Evolutionary conservation across 116 monocot genomes (phyloP).

Genomic region (Iris pallida): DNA sequence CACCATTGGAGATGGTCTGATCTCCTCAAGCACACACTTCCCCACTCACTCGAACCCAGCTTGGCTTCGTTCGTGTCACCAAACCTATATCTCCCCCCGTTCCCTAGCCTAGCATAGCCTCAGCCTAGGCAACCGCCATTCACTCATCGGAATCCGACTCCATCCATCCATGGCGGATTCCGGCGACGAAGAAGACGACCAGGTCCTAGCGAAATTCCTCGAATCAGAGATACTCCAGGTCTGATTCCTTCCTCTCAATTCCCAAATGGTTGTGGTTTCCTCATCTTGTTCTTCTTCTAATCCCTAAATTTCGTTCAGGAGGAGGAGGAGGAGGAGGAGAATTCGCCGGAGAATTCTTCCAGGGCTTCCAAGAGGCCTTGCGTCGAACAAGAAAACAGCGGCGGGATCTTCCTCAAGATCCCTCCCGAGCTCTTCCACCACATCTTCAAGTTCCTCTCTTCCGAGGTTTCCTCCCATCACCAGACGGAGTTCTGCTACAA

Average conservation of each 20-base stretch:
- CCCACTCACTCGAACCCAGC: background rate
- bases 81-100: background rate
- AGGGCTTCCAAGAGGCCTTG: constrained; percentile 34
- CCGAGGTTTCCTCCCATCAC: constrained; percentile 50
- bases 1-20: too few species aligned
- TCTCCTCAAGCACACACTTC: background rate
- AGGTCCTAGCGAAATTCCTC: constrained; percentile 59
- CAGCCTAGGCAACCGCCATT: background rate
- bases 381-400: constrained; percentile 21
- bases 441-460: constrained; percentile 94
- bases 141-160: background rate
- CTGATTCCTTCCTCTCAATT: constrained; percentile 5
- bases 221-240: constrained; percentile 80
- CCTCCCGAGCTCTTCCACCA: constrained; percentile 85
- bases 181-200: constrained; percentile 53
- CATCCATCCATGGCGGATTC: constrained; percentile 19
- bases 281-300: too few species aligned
- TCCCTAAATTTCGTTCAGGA: too few species aligned
- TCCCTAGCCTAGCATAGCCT: background rate
- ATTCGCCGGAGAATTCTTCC: background rate
- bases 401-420: constrained; percentile 57
- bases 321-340: too few species aligned
- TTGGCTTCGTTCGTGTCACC: background rate
- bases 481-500: too few species aligned
- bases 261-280: constrained; percentile 7